Base-by-base conservation (phyloP, 805 yeast species). In the Barnettozyma salicaria region DNA sequence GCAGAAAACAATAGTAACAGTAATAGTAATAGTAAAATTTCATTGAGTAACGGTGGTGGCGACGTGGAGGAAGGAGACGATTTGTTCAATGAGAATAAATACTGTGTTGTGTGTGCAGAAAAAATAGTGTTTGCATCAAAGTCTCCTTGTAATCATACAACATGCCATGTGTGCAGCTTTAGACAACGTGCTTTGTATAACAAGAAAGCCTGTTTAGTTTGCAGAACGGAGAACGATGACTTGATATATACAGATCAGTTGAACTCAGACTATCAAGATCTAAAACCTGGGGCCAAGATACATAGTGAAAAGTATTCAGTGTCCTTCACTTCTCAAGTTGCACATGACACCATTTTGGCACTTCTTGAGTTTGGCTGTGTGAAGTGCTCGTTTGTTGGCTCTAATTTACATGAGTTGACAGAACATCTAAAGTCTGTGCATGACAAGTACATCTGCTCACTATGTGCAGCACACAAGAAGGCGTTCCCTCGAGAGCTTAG, bases 81-180 rank as follows among this genome's bases (percentile, higher is more conserved):
- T 6, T 61, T 55, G 12, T 59, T 58, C 13, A 66, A 63, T 26
- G 70, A 62, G n/a, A 59, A 49, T 7, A 70, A 70, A 10, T 53
- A 61, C 22, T 89, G 97, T 68, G 61, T 88, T 17, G 84, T 92
- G 40, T 92, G 99, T 64, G 92, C 97, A 0, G 81, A 84, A 31
- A 64, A 64, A 21, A 67, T 87, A 19, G 47, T 49, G n/a, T 72
- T 68, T 48, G 76, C 78, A 3, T 86, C 95, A 0, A 52, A 83
- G 8, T 73, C 92, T 2, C 84, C 87, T 0, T 92, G 99, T 60
- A 78, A 80, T 50, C 97, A 92, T 56, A 71, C 67, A 23, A 77
- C 88, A 0, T 92, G 99, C 59, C 85, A 87, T 53, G 62, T 58
- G 30, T 92, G 99, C 64, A 67, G 86, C 0, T 73, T 90, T 46